phyloP scores from a whole-genome alignment of 495 filamentous ascomycete species.

The Penicillium angulare region DNA sequence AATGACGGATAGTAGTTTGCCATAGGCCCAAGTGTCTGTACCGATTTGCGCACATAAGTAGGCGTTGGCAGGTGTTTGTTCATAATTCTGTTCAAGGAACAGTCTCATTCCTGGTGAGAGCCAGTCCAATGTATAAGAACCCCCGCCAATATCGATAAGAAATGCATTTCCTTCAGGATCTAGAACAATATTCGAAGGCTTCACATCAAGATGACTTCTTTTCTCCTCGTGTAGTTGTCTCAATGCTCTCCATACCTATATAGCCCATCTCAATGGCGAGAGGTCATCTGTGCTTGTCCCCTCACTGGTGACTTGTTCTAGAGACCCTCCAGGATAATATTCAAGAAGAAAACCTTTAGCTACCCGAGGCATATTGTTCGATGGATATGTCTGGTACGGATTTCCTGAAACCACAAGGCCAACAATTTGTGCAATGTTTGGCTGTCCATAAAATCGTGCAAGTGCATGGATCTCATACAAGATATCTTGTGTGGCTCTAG shows the following conservation, averaged over 20 bases:
- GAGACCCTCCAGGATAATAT: slow-evolving; percentile 17
- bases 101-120: slow-evolving; percentile 16
- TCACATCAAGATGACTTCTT: slow-evolving; percentile 33
- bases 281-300: slow-evolving; percentile 1
- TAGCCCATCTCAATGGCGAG: slow-evolving; percentile 13
- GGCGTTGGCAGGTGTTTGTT: slow-evolving; percentile 3
- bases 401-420: slow-evolving; percentile 17
- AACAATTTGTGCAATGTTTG: slow-evolving; percentile 16
- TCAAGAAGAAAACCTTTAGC: slow-evolving; percentile 20
- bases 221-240: slow-evolving; percentile 17
- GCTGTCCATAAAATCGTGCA: slow-evolving; percentile 10
- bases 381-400: slow-evolving; percentile 13
- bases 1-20: slow-evolving; percentile 15
- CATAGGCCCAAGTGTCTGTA: slow-evolving; percentile 22
- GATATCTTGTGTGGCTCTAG: slow-evolving; percentile 11
- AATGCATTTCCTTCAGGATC: slow-evolving; percentile 25
- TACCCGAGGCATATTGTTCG: slow-evolving; percentile 1
- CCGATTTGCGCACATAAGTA: slow-evolving; percentile 9
- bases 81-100: slow-evolving; percentile 7
- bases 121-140: slow-evolving; percentile 24
- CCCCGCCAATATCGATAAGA: slow-evolving; percentile 33
- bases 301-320: slow-evolving; percentile 7
- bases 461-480: slow-evolving; percentile 14
- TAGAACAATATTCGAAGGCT: slow-evolving; percentile 35
- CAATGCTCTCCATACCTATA: slow-evolving; percentile 28